Base-by-base conservation (phyloP, 2,329 filamentous ascomycete genomes). In the Colletotrichum agaves region DNA sequence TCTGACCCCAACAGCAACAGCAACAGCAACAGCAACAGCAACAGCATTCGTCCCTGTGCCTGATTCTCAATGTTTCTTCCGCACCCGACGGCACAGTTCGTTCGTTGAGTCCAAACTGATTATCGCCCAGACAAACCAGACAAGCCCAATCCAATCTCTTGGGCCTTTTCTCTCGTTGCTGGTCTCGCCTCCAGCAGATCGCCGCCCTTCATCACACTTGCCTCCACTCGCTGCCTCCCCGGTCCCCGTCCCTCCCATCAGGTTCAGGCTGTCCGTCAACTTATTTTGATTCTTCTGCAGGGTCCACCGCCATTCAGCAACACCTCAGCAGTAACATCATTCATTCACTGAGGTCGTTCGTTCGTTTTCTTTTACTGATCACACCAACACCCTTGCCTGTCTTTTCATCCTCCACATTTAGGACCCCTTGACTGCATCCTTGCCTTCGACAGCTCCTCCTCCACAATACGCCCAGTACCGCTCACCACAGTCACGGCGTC, bases 141-240 rank as follows among this genome's bases (percentile, higher is more conserved):
- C 50, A 61, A 23, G 27, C 12, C 53, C 46, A 64, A 41, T 67
- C 53, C 46, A 64, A 41, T 67, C 52, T 55, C 61, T 61, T 63
- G 39, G 17, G 31, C 23, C 46, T 59, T 52, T 41, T 58, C 41
- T 31, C 43, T 57, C 19, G 31, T 57, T 64, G 60, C 53, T 64
- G 59, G 61, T 53, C 61, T 67, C 61, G 46, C 60, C 64, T 67
- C 53, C 64, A 47, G 53, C 64, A 47, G 53, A 27, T 43, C 12
- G 39, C 35, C 35, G 39, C 46, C 61, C 53, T 67, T 64, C 61
- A 59, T 64, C 64, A 64, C 43, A n/a, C n/a, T 47, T 50, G 44
- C 59, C 63, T 67, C 63, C 59, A 63, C 63, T 33, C 43, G 21
- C 27, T 58, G 13, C 17, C 21, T 46, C 19, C 55, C 41, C 21